A percentile compares a stretch with the other conserved stretches of the same genome.
These are phyloP conservation scores for Fusarium aywerte DNA, from an alignment of 2,329 filamentous ascomycete species.

Conservation along the genomic window DNA sequence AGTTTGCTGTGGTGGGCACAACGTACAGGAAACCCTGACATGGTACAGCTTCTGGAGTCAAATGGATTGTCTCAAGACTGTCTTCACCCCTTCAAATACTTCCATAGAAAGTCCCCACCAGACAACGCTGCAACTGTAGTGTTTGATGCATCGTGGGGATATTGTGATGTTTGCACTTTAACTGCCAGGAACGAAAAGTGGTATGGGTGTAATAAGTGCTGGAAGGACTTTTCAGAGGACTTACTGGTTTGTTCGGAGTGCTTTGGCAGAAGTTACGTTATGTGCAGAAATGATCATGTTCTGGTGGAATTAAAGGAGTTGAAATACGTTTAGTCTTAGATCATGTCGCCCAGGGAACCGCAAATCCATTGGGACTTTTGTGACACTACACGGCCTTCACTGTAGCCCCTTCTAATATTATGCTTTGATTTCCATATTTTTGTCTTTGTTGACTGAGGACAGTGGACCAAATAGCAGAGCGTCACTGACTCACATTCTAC, in stretches of 20 bases:
- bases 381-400: no score
- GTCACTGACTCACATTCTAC: no score
- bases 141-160: rapidly evolving
- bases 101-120: rapidly evolving
- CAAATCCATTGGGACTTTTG: no score
- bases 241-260: neutral
- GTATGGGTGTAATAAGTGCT: rapidly evolving
- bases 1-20: neutral
- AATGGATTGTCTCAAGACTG: neutral
- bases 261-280: neutral
- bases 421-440: no score
- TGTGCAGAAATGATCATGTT: neutral
- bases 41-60: neutral
- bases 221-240: rapidly evolving
- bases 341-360: no score
- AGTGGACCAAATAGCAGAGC: no score
- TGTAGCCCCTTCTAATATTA: no score
- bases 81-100: rapidly evolving
- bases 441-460: no score
- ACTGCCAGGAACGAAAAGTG: rapidly evolving
- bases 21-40: rapidly evolving
- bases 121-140: rapidly evolving
- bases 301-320: no score
- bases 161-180: conserved; percentile 4
- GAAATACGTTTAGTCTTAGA: no score